These are phyloP conservation scores for Tricholoma furcatifolium DNA, from an alignment of 768 basidiomycete species.

Conservation along the genomic window DNA sequence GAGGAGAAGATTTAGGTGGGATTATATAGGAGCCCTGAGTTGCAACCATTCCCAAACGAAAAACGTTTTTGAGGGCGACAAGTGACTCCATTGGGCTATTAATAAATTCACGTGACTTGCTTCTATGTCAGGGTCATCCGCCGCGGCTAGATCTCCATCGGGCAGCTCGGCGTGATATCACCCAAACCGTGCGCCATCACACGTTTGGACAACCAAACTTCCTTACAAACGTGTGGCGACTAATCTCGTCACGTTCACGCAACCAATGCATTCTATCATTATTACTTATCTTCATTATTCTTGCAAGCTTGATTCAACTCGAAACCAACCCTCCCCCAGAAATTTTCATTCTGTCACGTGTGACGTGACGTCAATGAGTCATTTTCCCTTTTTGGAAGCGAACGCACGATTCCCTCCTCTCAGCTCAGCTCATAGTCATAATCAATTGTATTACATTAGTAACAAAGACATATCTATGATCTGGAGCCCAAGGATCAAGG, in stretches of 20 bases:
- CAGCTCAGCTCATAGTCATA: neutral
- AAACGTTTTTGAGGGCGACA: slow-evolving; percentile 32
- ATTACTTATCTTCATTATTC: too few relatives aligned
- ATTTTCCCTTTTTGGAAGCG: slow-evolving; percentile 3
- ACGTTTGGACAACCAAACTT: slow-evolving; percentile 28
- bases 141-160: slow-evolving; percentile 19
- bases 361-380: slow-evolving; percentile 12
- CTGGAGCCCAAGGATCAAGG: neutral
- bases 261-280: too few relatives aligned
- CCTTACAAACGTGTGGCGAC: slow-evolving; percentile 28
- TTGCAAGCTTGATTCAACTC: neutral
- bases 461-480: neutral
- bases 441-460: too few relatives aligned
- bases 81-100: slow-evolving; percentile 30
- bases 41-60: slow-evolving; percentile 37
- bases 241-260: slow-evolving; percentile 19
- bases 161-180: slow-evolving; percentile 7
- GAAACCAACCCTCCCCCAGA: neutral
- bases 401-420: neutral
- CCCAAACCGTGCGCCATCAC: slow-evolving; percentile 24
- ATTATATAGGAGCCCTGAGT: slow-evolving; percentile 36
- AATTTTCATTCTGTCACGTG: slow-evolving; percentile 7
- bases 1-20: slow-evolving; percentile 10
- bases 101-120: slow-evolving; percentile 19
- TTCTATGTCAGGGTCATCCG: slow-evolving; percentile 15